Conservation (phyloP, 345 rosid genomes). For the Eucalyptus polyanthemos region DNA sequence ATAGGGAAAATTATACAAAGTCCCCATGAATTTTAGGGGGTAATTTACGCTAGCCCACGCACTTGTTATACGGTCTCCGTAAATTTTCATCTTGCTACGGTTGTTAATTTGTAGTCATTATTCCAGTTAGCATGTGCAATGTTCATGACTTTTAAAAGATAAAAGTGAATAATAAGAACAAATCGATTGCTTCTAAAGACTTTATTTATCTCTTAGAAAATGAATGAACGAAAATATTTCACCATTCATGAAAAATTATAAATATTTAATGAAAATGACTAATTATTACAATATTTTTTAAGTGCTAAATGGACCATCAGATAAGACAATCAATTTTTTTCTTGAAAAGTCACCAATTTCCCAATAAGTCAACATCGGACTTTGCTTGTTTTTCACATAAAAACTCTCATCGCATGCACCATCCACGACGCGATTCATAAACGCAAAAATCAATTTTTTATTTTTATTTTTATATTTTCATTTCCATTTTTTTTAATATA, state of each 20-base stretch:
- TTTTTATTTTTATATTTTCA: not conserved
- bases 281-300: too few species aligned
- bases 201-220: too few species aligned
- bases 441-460: not conserved
- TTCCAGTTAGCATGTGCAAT: not conserved
- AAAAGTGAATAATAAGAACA: too few species aligned
- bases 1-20: not conserved
- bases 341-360: not conserved
- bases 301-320: too few species aligned
- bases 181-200: accelerated
- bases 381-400: not conserved
- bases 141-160: too few species aligned
- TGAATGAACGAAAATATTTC: too few species aligned
- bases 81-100: not conserved
- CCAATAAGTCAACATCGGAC: not conserved
- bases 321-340: too few species aligned
- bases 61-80: too few species aligned
- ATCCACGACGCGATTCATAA: not conserved
- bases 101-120: accelerated
- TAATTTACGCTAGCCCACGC: not conserved
- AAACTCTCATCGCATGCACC: not conserved
- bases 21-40: not conserved
- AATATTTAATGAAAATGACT: too few species aligned
- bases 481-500: not conserved
- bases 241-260: accelerated